Conservation (phyloP, 306 rosid genomes). For the Hippophae rhamnoides region DNA sequence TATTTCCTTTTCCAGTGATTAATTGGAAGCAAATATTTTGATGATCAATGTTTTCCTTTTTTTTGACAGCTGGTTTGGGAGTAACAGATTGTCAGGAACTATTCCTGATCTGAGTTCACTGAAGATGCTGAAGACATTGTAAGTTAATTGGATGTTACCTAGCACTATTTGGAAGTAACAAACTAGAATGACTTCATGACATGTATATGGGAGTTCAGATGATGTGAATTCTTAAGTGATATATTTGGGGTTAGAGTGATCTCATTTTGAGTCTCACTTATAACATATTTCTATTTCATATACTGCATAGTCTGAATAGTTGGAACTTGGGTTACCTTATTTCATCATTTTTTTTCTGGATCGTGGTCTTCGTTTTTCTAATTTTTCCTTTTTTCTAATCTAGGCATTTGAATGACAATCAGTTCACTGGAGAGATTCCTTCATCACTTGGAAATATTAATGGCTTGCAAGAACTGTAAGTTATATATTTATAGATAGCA, state of each 20-base stretch:
- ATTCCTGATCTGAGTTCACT: constrained; percentile 73
- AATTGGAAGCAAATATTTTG: background rate
- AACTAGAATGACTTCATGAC: no score
- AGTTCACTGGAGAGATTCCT: constrained; percentile 67
- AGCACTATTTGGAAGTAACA: background rate
- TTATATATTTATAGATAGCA: background rate
- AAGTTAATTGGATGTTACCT: constrained; percentile 27
- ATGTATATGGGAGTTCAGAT: no score
- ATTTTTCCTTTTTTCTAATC: constrained; percentile 3
- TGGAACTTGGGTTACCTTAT: constrained; percentile 10
- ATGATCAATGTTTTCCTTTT: constrained; percentile 12
- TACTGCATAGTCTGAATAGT: constrained; percentile 11
- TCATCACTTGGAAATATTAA: constrained; percentile 54
- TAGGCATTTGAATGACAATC: constrained; percentile 85
- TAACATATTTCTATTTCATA: background rate
- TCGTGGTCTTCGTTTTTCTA: constrained; percentile 10
- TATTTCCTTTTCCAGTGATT: no score
- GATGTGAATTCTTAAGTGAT: background rate
- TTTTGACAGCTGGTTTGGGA: constrained; percentile 71
- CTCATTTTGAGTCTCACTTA: background rate
- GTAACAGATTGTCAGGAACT: constrained; percentile 64
- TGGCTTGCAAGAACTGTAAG: constrained; percentile 71
- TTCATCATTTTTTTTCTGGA: constrained; percentile 8
- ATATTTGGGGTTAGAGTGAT: constrained; percentile 15
- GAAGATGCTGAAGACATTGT: constrained; percentile 57